Conservation (phyloP, 495 filamentous ascomycete genomes). For the Xeromyces bisporus region DNA sequence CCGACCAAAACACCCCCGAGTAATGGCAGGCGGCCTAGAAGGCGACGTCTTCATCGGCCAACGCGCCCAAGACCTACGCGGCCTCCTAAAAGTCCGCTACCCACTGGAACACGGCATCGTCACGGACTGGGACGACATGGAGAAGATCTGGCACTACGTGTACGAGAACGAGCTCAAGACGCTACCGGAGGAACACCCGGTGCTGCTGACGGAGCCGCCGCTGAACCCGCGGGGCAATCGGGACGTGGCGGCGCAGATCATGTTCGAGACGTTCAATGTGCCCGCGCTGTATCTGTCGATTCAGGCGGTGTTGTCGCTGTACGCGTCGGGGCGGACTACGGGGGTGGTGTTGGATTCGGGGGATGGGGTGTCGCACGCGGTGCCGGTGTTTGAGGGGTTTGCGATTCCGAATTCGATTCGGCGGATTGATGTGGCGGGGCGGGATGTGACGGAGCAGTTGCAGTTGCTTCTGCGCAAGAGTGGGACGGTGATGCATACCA, state of each 20-base stretch:
- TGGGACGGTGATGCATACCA: conserved; percentile 90
- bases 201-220: conserved; percentile 90
- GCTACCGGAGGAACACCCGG: conserved; percentile 94
- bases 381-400: conserved; percentile 96
- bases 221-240: conserved; percentile 92
- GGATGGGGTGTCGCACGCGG: conserved; percentile 93
- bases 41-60: conserved; percentile 95
- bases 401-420: conserved; percentile 89
- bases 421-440: conserved; percentile 91
- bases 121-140: conserved; percentile 99
- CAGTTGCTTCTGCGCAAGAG: conserved; percentile 82
- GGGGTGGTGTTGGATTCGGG: conserved; percentile 91
- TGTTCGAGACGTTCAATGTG: conserved; percentile 98
- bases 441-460: conserved; percentile 92
- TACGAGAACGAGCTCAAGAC: conserved; percentile 80
- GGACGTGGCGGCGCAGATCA: conserved; percentile 90
- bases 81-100: conserved; percentile 86
- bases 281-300: conserved; percentile 93
- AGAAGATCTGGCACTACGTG: conserved; percentile 90
- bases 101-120: conserved; percentile 96
- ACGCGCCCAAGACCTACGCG: conserved; percentile 79
- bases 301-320: conserved; percentile 90
- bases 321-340: conserved; percentile 90
- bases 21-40: conserved; percentile 87
- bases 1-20: conserved; percentile 88